Base-by-base conservation (phyloP, 352 stramenopile species). In the Phytophthora fragariae region DNA sequence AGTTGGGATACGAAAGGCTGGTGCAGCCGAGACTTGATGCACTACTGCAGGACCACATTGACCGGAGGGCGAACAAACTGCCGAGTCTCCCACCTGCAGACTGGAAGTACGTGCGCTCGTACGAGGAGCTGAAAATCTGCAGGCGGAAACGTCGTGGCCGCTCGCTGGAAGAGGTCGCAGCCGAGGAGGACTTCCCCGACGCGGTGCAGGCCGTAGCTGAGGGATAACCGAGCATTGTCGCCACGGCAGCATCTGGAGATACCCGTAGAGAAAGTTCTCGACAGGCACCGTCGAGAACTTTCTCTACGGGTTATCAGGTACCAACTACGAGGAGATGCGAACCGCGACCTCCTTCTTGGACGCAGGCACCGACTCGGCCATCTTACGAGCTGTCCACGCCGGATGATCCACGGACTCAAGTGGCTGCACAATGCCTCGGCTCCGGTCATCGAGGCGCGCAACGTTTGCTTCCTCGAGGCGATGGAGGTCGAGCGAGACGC, bases 41-140 rank as follows among this genome's bases (percentile, higher is more conserved):
- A 2, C 44, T 75, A 27, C 50, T 82, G n/a, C 55, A 61, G 15
- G 75, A 81, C 59, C 78, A 79, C 52, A 31, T 49, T 2, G 29
- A 74, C n/a, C 49, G 72, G 2, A 62, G 68, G 53, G 52, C 52
- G 2, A 56, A 50, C 29, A 64, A 80, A 41, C 53, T 80, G 41
- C 75, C 68, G 21, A 74, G 70, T 33, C 56, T 88, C 11, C 72
- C 84, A 54, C 35, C 58, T 6, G 41, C 47, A 29, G 77, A 86
- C 61, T 90, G 82, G 82, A 79, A 79, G 58, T 76, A 80, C 44
- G 73, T 83, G 46, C 70, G 64, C 0, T 65, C 75, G 41, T 73
- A 83, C 39, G 61, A 86, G 41, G 58, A 84, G 2, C 62, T 88
- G 44, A 73, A 80, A 50, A 66, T 85, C 57, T 88, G 77, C 63